phyloP scores from a whole-genome alignment of 495 filamentous ascomycete genomes.

The Hypomontagnella monticulosa region DNA sequence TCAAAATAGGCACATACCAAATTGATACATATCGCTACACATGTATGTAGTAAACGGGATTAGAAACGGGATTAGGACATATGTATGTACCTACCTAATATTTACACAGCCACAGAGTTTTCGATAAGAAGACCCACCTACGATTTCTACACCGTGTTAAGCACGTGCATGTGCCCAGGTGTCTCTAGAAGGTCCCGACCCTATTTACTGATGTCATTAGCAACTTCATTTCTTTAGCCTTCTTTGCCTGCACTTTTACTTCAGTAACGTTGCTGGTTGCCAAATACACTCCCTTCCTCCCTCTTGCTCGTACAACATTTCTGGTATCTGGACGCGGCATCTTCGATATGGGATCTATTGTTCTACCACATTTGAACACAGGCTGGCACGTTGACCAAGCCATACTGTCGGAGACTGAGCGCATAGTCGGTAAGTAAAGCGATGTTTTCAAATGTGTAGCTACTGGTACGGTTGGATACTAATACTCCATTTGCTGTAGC shows the following conservation, averaged over 20 bases:
- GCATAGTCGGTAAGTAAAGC: conserved; percentile 71
- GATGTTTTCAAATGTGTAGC: neutral
- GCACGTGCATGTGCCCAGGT: neutral
- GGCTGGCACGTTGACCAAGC: conserved; percentile 98
- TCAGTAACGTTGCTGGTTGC: neutral
- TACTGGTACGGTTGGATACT: neutral
- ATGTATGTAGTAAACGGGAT: neutral
- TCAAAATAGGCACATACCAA: neutral
- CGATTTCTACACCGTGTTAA: neutral
- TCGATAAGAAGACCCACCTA: neutral
- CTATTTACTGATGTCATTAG: conserved; percentile 9
- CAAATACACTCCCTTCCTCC: neutral
- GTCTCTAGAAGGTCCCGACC: conserved; percentile 1
- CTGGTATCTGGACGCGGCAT: neutral
- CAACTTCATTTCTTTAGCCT: too few species aligned
- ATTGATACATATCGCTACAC: neutral
- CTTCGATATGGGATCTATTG: conserved; percentile 67
- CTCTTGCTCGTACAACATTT: neutral
- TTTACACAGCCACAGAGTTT: neutral
- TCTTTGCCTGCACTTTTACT: too few species aligned
- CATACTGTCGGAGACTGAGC: conserved; percentile 91
- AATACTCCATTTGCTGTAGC: conserved; percentile 44
- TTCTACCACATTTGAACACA: conserved; percentile 89
- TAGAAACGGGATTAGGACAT: neutral
- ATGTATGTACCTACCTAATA: neutral